Evolutionary conservation across 75 land plant species (phyloP), one percentile per base, ranked within the genome.

Genomic region (Pinus tabuliformis): DNA sequence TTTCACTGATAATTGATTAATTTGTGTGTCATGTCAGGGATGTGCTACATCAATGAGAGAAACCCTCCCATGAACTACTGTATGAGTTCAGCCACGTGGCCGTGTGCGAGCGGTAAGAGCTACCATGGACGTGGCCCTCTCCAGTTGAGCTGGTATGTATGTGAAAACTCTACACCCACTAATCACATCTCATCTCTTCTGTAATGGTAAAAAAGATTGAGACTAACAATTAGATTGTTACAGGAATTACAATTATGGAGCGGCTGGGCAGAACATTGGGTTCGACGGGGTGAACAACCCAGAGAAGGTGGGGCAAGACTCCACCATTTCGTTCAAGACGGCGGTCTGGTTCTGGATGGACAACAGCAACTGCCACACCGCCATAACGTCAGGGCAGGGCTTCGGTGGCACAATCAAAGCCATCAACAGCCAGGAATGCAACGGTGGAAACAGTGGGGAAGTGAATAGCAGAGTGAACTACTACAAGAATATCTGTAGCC

Each of bases 171-270:
- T 42, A 42, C 45, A 5, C 26, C 26, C 26, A 0, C 26, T 26
- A 26, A 26, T 26, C 45, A 4, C 6, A 33, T 33, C 33, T 1
- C 2, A 33, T 33, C 33, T 33, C 1, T 0, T 33, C 33, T 33
- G 33, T 33, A 33, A 42, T 42, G 45, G 45, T 6, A 3, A 42
- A 42, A 42, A 6, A 42, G 45, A 3, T 3, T 5, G 6, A 42
- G 45, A 5, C 6, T 42, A 3, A 42, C 6, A 4, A 6, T 42
- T 42, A 6, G 6, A 24, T 33, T 56, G 42, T 12, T 3, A 17
- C 82, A 80, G 86, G 89, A 89, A 89, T 85, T 89, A 74, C 83
- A 87, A 89, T 81, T 89, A 89, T 73, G 85, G 85, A 18, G 70
- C 87, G 6, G 89, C 90, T 0, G 85, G 89, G 3, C 5, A 58